Evolutionary conservation across 2,329 filamentous ascomycete genomes (phyloP), one percentile per base, ranked within the genome.

Genomic region (Rutstroemia sp.): DNA sequence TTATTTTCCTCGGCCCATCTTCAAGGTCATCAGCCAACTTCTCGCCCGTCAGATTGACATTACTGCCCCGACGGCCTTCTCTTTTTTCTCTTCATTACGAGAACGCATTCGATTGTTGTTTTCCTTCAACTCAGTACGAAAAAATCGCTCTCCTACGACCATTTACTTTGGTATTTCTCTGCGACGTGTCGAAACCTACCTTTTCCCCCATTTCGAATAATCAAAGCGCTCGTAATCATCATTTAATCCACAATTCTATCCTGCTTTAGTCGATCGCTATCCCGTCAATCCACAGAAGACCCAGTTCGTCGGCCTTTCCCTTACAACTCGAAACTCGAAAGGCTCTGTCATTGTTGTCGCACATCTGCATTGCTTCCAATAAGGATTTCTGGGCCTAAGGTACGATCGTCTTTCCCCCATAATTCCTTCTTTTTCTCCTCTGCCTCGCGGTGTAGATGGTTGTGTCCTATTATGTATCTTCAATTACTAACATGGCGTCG

Each of bases 81-180:
- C 42, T 34, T 51, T 38, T 19, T 34, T 17, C 50, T 54, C 57
- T 56, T 50, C 21, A 14, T 48, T 54, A 46, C 58, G 60, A 65
- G 59, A 59, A 67, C 64, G 61, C 66, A 68, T 67, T 66, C 60
- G 62, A 58, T 68, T 67, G 64, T 56, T 56, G 65, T 64, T 53
- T 47, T 59, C 50, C 51, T 27, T 5, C 23, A 23, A 51, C 52
- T 50, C 45, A 46, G 27, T 30, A 30, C 27, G 27, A 10, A 8
- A 10, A 30, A 2, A 3, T 23, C 23, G 2, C 27, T 56, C 51
- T 41, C 21, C 48, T 51, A 39, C 25, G 19, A 17, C 25, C n/a
- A 23, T 23, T 23, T 23, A 23, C 23, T 23, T 23, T 23, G 23
- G 23, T 5, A 23, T 23, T 21, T 21, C 39, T 37, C 50, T 52